Base-by-base conservation (phyloP, 2,329 filamentous ascomycete species). In the Anthostomella pinea region DNA sequence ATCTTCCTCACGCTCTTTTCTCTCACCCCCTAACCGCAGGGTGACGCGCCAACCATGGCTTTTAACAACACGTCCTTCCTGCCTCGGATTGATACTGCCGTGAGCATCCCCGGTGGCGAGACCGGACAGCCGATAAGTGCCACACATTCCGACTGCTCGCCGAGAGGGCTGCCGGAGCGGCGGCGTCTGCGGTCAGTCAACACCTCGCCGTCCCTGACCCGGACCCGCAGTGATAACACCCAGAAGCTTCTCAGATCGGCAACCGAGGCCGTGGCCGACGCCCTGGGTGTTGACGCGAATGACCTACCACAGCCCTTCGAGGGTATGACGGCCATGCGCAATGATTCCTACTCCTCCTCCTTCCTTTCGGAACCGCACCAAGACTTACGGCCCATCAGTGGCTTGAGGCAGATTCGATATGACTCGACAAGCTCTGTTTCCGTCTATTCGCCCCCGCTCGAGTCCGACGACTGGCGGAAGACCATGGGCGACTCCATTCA, bases 231-330 rank as follows among this genome's bases (percentile, higher is more conserved):
- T 9, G 27, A 19, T 8, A 39, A 43, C 17, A 43, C 45, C 1
- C 41, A 49, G 9, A 43, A 52, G 3, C 30, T 52, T 4, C 43
- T 56, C 19, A 49, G 46, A 34, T 54, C 53, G 21, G 48, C 51
- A 5, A 43, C 45, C 3, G 45, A 35, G 8, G 49, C 40, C 2
- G 51, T 60, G 16, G 57, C 56, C 10, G 37, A 54, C 32, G 55
- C 53, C 23, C 45, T 59, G 11, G 54, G 54, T 3, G 39, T 60
- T 22, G 51, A 53, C 20, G 39, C 49, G 6, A 56, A 48, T 33
- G 46, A 53, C n/a, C 43, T 59, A 4, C 53, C 56, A 18, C 46
- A 53, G 16, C 39, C 47, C 6, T 52, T 48, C 33, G 33, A 49
- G 10, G 19, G 27, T 7, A 21, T 31, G 3, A 26, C 19, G 23